A percentile compares a stretch with the other conserved stretches of the same genome.
phyloP scores from a whole-genome alignment of 805 yeast species.

The Debaryomyces castellii region DNA sequence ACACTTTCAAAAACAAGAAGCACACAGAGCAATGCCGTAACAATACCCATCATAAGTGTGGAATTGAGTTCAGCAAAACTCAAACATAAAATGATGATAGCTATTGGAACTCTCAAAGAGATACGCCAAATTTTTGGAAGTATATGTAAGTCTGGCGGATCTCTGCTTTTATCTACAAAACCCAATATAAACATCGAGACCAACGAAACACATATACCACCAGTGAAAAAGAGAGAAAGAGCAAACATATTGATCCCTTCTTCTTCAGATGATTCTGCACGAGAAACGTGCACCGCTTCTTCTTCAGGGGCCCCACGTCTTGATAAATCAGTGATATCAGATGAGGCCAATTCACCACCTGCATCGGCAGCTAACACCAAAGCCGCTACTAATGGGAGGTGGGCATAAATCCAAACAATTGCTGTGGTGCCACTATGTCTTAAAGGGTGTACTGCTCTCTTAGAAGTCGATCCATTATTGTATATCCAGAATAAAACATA shows the following conservation, averaged over 20 bases:
- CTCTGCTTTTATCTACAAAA: slow-evolving; percentile 43
- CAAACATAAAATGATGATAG: slow-evolving; percentile 35
- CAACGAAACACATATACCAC: slow-evolving; percentile 50
- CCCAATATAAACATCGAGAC: slow-evolving; percentile 41
- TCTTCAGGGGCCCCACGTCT: slow-evolving; percentile 6
- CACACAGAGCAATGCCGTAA: slow-evolving; percentile 31
- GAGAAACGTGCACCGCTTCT: too few relatives aligned
- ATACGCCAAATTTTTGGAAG: slow-evolving; percentile 39
- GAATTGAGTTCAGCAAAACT: slow-evolving; percentile 44
- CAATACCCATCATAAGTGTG: slow-evolving; percentile 43
- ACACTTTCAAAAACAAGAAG: slow-evolving; percentile 39
- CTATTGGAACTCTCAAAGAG: slow-evolving; percentile 41
- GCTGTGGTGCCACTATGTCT: slow-evolving; percentile 50
- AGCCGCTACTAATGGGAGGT: slow-evolving; percentile 51
- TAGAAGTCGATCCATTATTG: slow-evolving; percentile 50
- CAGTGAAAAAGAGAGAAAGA: slow-evolving; percentile 50
- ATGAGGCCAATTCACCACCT: slow-evolving; percentile 46
- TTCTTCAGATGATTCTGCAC: too few relatives aligned
- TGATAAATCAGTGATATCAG: slow-evolving; percentile 15
- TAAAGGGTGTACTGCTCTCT: slow-evolving; percentile 52
- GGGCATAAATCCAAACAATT: slow-evolving; percentile 44
- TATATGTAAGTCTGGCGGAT: slow-evolving; percentile 28
- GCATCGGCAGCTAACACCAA: slow-evolving; percentile 60
- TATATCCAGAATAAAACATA: slow-evolving; percentile 54
- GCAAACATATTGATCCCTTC: slow-evolving; percentile 39